Percentiles rank a stretch among this genome's conserved stretches.
These are phyloP conservation scores for Eucalyptus camaldulensis DNA, from an alignment of 345 rosid species.

Conservation along the genomic window DNA sequence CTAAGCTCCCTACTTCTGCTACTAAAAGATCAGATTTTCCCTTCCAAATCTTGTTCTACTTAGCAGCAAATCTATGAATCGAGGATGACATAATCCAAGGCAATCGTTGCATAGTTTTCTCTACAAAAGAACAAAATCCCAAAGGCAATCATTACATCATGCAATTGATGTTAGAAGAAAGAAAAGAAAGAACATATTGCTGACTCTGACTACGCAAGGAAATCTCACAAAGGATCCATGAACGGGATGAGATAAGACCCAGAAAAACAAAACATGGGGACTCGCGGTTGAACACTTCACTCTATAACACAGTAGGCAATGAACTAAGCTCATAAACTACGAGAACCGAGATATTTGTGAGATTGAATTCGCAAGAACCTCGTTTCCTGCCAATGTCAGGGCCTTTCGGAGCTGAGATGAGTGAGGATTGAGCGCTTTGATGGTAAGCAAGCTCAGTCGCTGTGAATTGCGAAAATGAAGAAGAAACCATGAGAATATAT, in stretches of 20 bases:
- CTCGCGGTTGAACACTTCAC: background rate
- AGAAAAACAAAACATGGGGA: background rate
- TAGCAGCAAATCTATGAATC: background rate
- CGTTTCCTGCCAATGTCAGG: background rate
- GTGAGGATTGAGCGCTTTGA: background rate
- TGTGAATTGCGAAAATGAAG: background rate
- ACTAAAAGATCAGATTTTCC: background rate
- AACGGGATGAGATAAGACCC: background rate
- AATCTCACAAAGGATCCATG: background rate
- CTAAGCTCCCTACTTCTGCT: background rate
- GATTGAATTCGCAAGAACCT: background rate
- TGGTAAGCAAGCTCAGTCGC: background rate
- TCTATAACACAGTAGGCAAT: background rate
- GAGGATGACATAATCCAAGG: background rate
- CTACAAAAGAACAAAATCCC: background rate
- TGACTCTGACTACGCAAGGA: background rate
- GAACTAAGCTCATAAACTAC: background rate
- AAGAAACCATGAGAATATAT: background rate
- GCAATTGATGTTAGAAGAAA: background rate
- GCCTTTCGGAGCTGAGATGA: background rate
- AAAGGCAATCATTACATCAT: background rate
- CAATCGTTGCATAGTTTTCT: conserved; percentile 1
- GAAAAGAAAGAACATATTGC: background rate
- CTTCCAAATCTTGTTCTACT: background rate
- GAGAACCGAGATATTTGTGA: background rate